phyloP scores from a whole-genome alignment of 768 basidiomycete genomes.

The Lactarius sanguifluus region DNA sequence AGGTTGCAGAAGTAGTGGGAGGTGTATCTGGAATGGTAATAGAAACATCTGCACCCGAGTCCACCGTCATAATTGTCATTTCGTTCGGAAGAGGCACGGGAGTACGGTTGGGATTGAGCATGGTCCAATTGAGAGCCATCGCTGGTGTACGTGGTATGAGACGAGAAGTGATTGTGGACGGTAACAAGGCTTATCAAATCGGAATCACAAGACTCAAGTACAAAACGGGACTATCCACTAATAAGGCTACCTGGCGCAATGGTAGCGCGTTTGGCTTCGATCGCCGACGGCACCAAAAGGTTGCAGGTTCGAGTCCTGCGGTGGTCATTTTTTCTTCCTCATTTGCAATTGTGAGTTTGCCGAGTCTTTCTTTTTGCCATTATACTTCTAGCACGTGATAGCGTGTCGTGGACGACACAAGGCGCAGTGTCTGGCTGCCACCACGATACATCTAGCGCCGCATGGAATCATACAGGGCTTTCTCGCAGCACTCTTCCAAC shows the following conservation, averaged over 20 bases:
- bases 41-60: constrained; percentile 56
- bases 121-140: constrained; percentile 75
- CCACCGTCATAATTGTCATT: constrained; percentile 53
- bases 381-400: constrained; percentile 15
- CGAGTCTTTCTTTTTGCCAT: background rate
- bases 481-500: constrained; percentile 75
- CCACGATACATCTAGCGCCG: background rate
- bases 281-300: constrained; percentile 80
- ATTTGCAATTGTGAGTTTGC: background rate
- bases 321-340: constrained; percentile 40
- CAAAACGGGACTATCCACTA: background rate
- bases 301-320: constrained; percentile 97
- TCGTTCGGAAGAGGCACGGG: constrained; percentile 69
- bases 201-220: background rate
- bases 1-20: constrained; percentile 42
- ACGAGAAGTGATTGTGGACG: background rate
- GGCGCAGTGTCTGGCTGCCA: background rate
- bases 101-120: constrained; percentile 55
- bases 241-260: constrained; percentile 71
- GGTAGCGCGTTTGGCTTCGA: constrained; percentile 97
- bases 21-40: constrained; percentile 57
- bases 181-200: background rate
- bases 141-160: constrained; percentile 4
- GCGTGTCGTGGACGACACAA: constrained; percentile 1
- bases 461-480: constrained; percentile 42